These are phyloP conservation scores for Alnus rubra DNA, from an alignment of 306 rosid species.

Conservation along the genomic window DNA sequence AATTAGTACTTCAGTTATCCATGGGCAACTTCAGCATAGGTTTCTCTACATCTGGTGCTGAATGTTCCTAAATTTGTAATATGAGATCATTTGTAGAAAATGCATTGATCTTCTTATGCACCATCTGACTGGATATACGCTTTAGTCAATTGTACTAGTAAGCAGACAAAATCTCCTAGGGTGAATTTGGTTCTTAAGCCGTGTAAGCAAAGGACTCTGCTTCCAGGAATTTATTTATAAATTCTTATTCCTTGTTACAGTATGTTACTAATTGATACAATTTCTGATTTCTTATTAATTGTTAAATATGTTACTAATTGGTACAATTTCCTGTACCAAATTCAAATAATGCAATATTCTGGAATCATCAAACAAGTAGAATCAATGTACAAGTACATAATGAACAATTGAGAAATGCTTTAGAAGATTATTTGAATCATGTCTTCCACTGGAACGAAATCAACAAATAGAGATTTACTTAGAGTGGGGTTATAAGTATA, in stretches of 20 bases:
- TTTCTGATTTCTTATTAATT: neutral
- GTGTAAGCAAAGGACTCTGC: neutral
- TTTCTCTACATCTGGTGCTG: constrained; percentile 41
- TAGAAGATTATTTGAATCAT: too few species aligned
- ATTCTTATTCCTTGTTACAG: constrained; percentile 1
- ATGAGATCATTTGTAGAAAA: constrained; percentile 34
- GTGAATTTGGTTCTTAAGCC: neutral
- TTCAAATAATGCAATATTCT: neutral
- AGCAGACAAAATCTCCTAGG: constrained; percentile 10
- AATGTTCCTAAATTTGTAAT: constrained; percentile 29
- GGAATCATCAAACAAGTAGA: neutral
- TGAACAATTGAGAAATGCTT: too few species aligned
- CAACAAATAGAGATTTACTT: too few species aligned
- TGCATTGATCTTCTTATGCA: constrained; percentile 30
- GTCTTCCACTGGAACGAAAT: too few species aligned
- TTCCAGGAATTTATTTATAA: neutral
- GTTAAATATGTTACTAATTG: neutral
- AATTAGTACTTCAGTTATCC: constrained; percentile 26
- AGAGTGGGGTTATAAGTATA: too few species aligned
- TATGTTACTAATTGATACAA: constrained; percentile 3
- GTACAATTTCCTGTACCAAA: neutral
- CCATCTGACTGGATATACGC: constrained; percentile 24
- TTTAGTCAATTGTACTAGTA: constrained; percentile 12
- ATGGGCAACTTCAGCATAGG: neutral
- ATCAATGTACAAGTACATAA: too few species aligned